phyloP scores from a whole-genome alignment of 2,329 filamentous ascomycete genomes.

The Sphaceloma murrayae region DNA sequence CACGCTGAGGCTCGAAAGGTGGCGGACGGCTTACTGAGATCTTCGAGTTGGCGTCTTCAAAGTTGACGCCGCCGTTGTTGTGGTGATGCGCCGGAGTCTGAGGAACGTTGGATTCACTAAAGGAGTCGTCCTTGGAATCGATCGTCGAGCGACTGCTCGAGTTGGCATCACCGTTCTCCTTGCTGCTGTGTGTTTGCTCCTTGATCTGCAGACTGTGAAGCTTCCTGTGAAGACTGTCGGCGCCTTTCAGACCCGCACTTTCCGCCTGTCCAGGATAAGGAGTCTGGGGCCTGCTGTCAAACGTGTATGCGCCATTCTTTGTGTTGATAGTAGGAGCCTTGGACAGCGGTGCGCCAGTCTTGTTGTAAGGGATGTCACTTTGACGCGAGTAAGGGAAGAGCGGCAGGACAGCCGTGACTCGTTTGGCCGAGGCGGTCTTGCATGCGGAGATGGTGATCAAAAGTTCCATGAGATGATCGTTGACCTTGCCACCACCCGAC shows the following conservation, averaged over 20 bases:
- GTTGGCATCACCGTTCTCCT: slow-evolving; percentile 13
- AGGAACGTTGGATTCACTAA: slow-evolving; percentile 18
- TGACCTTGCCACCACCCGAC: slow-evolving; percentile 83
- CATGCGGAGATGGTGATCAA: slow-evolving; percentile 98
- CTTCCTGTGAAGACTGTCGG: slow-evolving; percentile 61
- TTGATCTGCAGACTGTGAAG: slow-evolving; percentile 58
- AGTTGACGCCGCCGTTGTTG: slow-evolving; percentile 45
- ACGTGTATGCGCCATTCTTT: slow-evolving; percentile 63
- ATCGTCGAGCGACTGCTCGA: slow-evolving; percentile 22
- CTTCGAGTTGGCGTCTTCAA: slow-evolving; percentile 51
- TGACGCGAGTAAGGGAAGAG: slow-evolving; percentile 96
- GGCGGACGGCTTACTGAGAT: slow-evolving; percentile 45
- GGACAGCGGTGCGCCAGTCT: slow-evolving; percentile 76
- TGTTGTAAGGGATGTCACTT: slow-evolving; percentile 94
- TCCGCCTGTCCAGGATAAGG: slow-evolving; percentile 63
- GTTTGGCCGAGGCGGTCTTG: slow-evolving; percentile 83
- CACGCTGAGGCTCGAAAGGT: slow-evolving; percentile 67
- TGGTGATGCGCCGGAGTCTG: slow-evolving; percentile 17
- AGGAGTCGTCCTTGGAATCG: slow-evolving; percentile 25
- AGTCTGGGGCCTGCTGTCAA: slow-evolving; percentile 84
- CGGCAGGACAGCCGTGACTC: slow-evolving; percentile 87
- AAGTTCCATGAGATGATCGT: slow-evolving; percentile 92
- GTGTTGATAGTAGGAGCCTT: slow-evolving; percentile 47
- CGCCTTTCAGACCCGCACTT: slow-evolving; percentile 58
- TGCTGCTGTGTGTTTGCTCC: slow-evolving; percentile 39